phyloP scores from a whole-genome alignment of 106 monocot genomes.

The Cymbidium sinense region DNA sequence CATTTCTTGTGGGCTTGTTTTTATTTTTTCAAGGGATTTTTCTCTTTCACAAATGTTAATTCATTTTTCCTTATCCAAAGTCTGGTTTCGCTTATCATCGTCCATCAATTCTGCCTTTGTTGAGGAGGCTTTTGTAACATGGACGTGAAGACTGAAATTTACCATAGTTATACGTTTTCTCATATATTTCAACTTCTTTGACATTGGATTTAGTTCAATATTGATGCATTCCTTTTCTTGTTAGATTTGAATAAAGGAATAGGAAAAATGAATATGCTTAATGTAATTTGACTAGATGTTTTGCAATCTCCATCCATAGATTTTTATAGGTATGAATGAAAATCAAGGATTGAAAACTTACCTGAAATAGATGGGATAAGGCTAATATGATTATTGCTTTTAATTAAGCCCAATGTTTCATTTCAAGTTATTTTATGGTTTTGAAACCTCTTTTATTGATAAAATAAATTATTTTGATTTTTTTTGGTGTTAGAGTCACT shows the following conservation, averaged over 20 bases:
- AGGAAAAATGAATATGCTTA: neutral
- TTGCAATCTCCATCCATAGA: neutral
- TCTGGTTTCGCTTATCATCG: neutral
- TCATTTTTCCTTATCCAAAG: neutral
- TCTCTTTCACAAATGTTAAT: neutral
- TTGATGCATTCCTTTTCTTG: neutral
- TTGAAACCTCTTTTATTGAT: neutral
- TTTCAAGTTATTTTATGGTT: neutral
- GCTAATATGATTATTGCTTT: neutral
- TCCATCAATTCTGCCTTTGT: neutral
- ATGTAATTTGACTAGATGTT: neutral
- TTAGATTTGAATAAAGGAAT: neutral
- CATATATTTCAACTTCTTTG: neutral
- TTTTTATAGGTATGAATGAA: neutral
- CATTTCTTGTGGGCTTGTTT: neutral
- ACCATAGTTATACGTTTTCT: neutral
- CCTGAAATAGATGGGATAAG: neutral
- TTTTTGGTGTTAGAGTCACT: neutral
- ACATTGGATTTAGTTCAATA: neutral
- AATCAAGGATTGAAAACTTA: neutral
- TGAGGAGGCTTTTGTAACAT: neutral
- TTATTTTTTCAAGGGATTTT: neutral
- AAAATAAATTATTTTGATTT: neutral
- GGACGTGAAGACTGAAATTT: neutral
- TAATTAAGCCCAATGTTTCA: neutral